Conservation (phyloP, 2,329 filamentous ascomycete genomes). For the Colletotrichum simmondsii region DNA sequence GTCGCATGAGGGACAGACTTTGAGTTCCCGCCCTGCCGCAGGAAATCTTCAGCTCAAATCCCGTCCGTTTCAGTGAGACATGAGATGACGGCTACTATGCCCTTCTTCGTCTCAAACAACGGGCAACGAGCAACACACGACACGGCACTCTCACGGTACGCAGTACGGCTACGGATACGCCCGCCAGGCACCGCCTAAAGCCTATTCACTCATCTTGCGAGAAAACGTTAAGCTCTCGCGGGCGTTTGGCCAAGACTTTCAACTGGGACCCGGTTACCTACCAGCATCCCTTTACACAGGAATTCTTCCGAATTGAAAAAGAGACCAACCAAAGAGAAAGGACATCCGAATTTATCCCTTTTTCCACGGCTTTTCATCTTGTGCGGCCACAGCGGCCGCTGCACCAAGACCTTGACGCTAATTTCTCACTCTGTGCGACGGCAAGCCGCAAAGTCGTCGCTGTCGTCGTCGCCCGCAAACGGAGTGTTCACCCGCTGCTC, state of each 20-base stretch:
- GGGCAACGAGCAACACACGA: neutral
- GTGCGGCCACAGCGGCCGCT: neutral
- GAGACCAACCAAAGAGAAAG: neutral
- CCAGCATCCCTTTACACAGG: neutral
- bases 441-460: neutral
- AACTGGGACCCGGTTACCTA: slow-evolving; percentile 6
- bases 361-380: neutral
- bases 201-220: neutral
- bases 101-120: slow-evolving; percentile 15
- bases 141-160: neutral
- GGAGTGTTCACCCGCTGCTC: slow-evolving; percentile 5
- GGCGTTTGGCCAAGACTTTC: slow-evolving; percentile 3
- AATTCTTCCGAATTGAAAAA: neutral
- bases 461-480: slow-evolving; percentile 9
- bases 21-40: slow-evolving; percentile 16
- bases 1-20: neutral
- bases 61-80: slow-evolving; percentile 24
- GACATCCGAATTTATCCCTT: slow-evolving; percentile 3
- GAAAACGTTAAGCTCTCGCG: neutral
- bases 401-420: neutral
- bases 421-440: neutral
- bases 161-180: neutral
- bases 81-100: slow-evolving; percentile 25
- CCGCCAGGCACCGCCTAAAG: slow-evolving; percentile 2
- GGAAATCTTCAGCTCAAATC: slow-evolving; percentile 17